Evolutionary conservation across 2,329 filamentous ascomycete genomes (phyloP).

Genomic region (Bertia moriformis): DNA sequence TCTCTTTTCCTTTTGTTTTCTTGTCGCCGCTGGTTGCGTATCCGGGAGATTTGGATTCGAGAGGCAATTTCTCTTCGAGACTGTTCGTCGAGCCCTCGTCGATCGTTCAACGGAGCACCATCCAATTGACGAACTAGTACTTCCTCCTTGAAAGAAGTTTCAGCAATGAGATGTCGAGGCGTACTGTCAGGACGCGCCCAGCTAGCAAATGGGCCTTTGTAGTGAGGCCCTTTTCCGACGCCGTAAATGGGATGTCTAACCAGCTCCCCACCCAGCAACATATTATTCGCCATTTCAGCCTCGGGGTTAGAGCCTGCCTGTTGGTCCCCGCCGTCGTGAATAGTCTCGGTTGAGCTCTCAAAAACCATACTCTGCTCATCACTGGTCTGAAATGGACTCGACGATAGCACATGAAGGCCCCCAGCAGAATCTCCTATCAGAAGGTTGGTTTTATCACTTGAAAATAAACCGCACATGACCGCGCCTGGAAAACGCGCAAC

Average conservation of each 20-base stretch:
- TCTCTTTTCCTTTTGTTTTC: constrained; percentile 8
- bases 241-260: constrained; percentile 17
- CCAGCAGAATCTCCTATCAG: constrained; percentile 41
- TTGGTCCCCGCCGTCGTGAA: not conserved
- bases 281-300: constrained; percentile 11
- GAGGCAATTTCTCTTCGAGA: constrained; percentile 6
- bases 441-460: constrained; percentile 34
- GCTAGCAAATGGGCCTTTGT: constrained; percentile 20
- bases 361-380: not conserved
- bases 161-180: not conserved
- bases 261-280: constrained; percentile 17
- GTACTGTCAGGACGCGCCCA: constrained; percentile 18
- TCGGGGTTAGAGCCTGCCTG: constrained; percentile 7
- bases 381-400: constrained; percentile 10
- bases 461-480: constrained; percentile 42
- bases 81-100: not conserved
- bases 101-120: not conserved
- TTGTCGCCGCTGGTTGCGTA: constrained; percentile 11
- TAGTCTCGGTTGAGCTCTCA: constrained; percentile 3
- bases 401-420: constrained; percentile 32
- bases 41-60: constrained; percentile 11
- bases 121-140: not conserved
- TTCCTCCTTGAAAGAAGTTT: not conserved
- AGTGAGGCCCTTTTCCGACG: constrained; percentile 20
- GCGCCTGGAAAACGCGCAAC: constrained; percentile 30